Evolutionary conservation across 352 stramenopile genomes (phyloP), one percentile per base, ranked within the genome.

Genomic region (Phytophthora cactorum): DNA sequence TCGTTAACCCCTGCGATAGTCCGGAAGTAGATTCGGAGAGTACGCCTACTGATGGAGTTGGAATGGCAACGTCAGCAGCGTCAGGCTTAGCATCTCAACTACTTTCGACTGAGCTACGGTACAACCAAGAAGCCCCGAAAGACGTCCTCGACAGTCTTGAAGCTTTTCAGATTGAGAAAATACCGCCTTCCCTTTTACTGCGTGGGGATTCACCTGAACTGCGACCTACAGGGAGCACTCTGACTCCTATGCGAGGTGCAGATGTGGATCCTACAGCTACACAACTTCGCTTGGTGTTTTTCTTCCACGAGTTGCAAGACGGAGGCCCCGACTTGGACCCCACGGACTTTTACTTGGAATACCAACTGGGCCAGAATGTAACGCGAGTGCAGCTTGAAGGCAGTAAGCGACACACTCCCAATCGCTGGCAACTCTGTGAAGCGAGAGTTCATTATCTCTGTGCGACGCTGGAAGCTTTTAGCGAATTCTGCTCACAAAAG

Each of bases 291-390:
- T 50, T 95, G 12, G 75, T 87, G 29, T 86, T 95, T 47, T 91
- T 95, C 70, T 95, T 95, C 54, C 85, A 95, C 50, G 87, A 95
- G 54, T 63, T 95, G 2, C 87, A 95, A 52, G 87, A 95, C 51
- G 85, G 73, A 32, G 82, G 84, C 0, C 79, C 78, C 0, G 51
- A 82, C 1, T 63, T 91, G 34, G 65, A 68, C 5, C 78, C 85
- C 1, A 84, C 81, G 0, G 82, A 93, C 17, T 95, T 92, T 27
- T 91, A 83, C 51, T 71, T 93, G 31, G 85, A 92, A 44, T 95
- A 95, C 47, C 85, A 93, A 43, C 56, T 95, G 5, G 87, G 85
- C 0, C 87, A 95, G 62, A 51, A 66, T 25, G 74, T 92, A 29
- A 77, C 64, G 9, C 74, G 68, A 22, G 54, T 95, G 11, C 66